phyloP scores from a whole-genome alignment of 192 early-diverging fungal genomes.

The Entrophospora sp. region DNA sequence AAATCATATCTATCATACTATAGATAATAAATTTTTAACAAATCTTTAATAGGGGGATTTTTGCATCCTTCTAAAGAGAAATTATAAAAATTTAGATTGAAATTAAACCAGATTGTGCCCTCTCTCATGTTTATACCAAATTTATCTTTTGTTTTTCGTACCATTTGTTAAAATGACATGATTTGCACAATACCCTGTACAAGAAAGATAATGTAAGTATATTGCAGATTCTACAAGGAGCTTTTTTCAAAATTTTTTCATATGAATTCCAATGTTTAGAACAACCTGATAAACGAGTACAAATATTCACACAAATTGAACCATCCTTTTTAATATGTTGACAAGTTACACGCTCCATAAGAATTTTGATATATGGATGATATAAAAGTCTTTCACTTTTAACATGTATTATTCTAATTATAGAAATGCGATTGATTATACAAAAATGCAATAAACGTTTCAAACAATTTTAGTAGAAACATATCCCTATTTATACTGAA shows the following conservation, averaged over 20 bases:
- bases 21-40: too few relatives aligned
- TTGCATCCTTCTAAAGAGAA: not conserved
- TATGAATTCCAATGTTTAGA: not conserved
- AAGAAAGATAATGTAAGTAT: not conserved
- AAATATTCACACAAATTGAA: not conserved
- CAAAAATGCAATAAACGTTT: not conserved
- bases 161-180: not conserved
- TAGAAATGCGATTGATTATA: not conserved
- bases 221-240: not conserved
- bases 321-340: not conserved
- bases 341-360: not conserved
- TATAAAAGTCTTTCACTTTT: not conserved
- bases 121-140: not conserved
- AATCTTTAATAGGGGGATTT: not conserved
- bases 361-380: not conserved
- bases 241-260: conserved; percentile 3
- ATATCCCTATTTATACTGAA: not conserved
- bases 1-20: too few relatives aligned
- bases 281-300: not conserved
- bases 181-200: not conserved
- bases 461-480: not conserved
- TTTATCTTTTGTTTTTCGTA: not conserved
- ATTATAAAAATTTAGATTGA: conserved; percentile 11
- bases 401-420: not conserved
- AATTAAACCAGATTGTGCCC: not conserved